phyloP scores from a whole-genome alignment of 352 stramenopile species.

The Pythium utonaiense region DNA sequence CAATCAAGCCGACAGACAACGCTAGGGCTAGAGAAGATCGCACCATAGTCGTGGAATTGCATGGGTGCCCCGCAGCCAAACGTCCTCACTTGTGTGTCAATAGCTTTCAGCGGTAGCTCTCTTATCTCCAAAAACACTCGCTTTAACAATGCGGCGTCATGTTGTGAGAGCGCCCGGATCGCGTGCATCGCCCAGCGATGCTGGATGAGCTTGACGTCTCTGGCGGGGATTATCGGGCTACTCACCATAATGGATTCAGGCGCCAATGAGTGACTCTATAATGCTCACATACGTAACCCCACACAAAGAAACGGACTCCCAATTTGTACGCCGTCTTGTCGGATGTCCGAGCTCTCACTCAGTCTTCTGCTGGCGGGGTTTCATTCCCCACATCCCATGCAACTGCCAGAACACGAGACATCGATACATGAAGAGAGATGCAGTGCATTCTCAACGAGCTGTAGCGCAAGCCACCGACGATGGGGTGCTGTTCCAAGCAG shows the following conservation, averaged over 20 bases:
- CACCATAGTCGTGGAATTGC: slow-evolving; percentile 52
- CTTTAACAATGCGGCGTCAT: slow-evolving; percentile 29
- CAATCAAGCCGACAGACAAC: too few species aligned
- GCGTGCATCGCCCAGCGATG: slow-evolving; percentile 64
- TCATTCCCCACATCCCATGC: not conserved
- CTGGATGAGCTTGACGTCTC: slow-evolving; percentile 29
- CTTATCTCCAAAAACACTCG: slow-evolving; percentile 40
- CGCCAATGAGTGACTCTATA: too few species aligned
- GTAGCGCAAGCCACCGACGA: slow-evolving; percentile 9
- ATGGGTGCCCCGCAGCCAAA: slow-evolving; percentile 48
- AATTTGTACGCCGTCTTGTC: not conserved
- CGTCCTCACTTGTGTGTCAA: slow-evolving; percentile 35
- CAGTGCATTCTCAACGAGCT: not conserved
- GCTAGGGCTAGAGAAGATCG: too few species aligned
- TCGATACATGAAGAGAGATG: not conserved
- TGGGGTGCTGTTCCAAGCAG: slow-evolving; percentile 71
- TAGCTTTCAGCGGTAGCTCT: slow-evolving; percentile 20
- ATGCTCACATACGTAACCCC: not conserved
- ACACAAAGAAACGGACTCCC: not conserved
- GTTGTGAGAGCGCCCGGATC: slow-evolving; percentile 36
- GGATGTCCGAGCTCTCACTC: not conserved
- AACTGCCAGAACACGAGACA: not conserved
- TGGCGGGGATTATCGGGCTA: not conserved
- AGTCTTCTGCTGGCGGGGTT: not conserved
- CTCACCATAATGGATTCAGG: slow-evolving; percentile 1